phyloP scores from a whole-genome alignment of 352 stramenopile genomes.

The Aphanomyces astaci region DNA sequence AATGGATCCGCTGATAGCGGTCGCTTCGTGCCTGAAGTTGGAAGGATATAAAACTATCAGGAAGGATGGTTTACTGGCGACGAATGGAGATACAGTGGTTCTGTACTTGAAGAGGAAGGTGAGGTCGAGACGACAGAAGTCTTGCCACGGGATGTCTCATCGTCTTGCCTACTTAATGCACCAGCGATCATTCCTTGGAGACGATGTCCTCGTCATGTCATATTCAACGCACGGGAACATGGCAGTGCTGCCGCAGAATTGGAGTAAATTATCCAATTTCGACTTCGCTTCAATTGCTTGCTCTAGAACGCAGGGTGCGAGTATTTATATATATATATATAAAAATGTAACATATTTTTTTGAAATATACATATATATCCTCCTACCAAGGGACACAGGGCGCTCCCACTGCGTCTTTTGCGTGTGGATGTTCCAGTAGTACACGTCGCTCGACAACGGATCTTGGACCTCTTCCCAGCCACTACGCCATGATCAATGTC shows the following conservation, averaged over 20 bases:
- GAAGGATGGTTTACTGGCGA: too few species aligned
- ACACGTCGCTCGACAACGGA: constrained; percentile 40
- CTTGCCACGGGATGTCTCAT: background rate
- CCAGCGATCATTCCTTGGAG: background rate
- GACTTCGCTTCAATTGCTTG: constrained; percentile 54
- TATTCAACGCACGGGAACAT: background rate
- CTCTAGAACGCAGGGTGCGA: constrained; percentile 23
- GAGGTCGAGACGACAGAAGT: background rate
- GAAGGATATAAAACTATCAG: background rate
- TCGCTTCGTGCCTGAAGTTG: background rate
- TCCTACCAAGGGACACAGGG: constrained; percentile 48
- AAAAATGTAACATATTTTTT: too few species aligned
- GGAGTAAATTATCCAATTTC: constrained; percentile 49
- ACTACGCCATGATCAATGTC: constrained; percentile 33
- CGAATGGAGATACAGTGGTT: too few species aligned
- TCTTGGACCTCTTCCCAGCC: constrained; percentile 59
- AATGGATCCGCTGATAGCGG: background rate
- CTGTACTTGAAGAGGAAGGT: too few species aligned
- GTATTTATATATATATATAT: too few species aligned
- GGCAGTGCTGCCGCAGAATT: constrained; percentile 29
- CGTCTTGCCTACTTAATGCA: background rate
- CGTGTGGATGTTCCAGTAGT: constrained; percentile 71
- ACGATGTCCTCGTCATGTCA: background rate
- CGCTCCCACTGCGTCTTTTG: constrained; percentile 68
- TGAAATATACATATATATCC: too few species aligned